Base-by-base conservation (phyloP, 768 basidiomycete species). In the Sutorius australiensis region DNA sequence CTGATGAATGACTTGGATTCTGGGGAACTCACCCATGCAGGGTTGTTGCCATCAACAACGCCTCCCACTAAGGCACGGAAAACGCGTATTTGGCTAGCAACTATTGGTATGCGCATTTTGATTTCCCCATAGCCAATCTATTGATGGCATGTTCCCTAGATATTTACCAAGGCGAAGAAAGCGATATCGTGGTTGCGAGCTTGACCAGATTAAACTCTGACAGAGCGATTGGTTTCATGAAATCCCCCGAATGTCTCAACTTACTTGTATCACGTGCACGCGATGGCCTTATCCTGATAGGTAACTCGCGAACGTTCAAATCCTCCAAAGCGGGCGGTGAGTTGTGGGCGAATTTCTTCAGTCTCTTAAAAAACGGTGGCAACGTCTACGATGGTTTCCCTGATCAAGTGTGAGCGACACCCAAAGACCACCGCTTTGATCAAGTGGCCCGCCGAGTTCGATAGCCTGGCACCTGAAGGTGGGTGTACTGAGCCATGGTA, bases 91-190 rank as follows among this genome's bases (percentile, higher is more conserved):
- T 76, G 83, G 2, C 63, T 88, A 0, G 80, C 83, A 0, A 87
- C 86, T 0, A 86, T 87, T 6, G 86, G 86, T 84, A 46, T 11
- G 73, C 54, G 21, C 24, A 16, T 27, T 21, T 34, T 21, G 13
- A 5, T 41, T 13, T 3, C 5, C 44, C 17, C 16, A n/a, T 40
- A 9, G n/a, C 5, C 1, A 37, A 3, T 1, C 9, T 19, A n/a
- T 6, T 55, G 32, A 59, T 3, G 21, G 31, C 28, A 16, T 12
- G 6, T 21, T 28, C 19, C 24, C 1, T 39, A 87, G 87, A 88
- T 59, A 89, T 88, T 58, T 89, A 87, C 55, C 87, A 88, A 61
- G 86, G 86, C 3, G 87, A 88, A 62, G 86, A 88, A 64, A 81
- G 82, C 32, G 79, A 87, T 45, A 82, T 89, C 44, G 82, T 89